Base-by-base conservation (phyloP, 2,329 filamentous ascomycete genomes). In the Sporothrix globosa region DNA sequence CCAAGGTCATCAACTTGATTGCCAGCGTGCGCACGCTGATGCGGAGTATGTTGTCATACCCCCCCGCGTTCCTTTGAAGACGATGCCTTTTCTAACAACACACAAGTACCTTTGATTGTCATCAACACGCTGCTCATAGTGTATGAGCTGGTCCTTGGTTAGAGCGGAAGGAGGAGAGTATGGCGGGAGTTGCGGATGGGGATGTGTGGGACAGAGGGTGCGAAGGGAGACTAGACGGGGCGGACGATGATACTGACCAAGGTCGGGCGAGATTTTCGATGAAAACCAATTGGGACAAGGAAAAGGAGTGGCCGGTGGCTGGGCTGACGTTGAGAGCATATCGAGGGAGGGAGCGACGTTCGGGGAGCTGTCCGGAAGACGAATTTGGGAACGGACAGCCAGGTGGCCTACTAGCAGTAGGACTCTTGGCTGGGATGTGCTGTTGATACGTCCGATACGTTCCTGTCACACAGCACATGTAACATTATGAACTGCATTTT, bases 1-100 rank as follows among this genome's bases (percentile, higher is more conserved):
- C 90, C 67, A 96, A 96, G 80, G 85, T 94, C 54, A 90, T 97
- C 76, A 93, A 97, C 79, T 82, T 98, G 77, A 96, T 98, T 75
- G 92, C 92, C 48, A 96, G 92, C 77, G 91, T 97, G 75, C 86
- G 95, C 80, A 97, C 92, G 71, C 84, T 98, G 69, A 97, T 97
- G 92, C 88, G 95, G 83, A 93, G 94, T 97, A 86, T 30, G 72
- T 90, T 87, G 58, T 13, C 27, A 30, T 30, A 4, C 5, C 5
- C 27, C 27, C 46, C 44, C 30, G 17, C 13, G 11, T 11, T 7
- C 21, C 34, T 4, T 46, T n/a, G 14, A 30, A 27, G 27, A 30
- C 27, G 27, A 30, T 30, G 27, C 27, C 27, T 0, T 30, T 30
- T 30, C 41, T 58, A 24, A 66, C 46, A 67, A 44, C 2, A 17